Evolutionary conservation across 257 asterid genomes (phyloP), one percentile per base, ranked within the genome.

Genomic region (Ajuga chamaepitys): DNA sequence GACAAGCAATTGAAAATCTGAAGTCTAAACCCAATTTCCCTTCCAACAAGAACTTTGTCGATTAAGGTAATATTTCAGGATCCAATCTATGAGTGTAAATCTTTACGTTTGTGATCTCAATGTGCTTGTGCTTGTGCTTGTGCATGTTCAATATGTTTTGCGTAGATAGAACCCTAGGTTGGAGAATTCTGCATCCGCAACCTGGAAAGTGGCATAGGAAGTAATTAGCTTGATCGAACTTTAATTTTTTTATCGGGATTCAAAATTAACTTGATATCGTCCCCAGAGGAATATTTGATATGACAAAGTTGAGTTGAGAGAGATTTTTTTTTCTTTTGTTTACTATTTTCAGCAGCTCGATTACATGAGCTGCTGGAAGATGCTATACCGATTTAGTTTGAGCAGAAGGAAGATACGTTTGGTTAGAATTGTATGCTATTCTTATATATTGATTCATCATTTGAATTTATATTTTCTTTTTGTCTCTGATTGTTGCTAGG

Each of bases 11-110:
- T n/a, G n/a, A 51, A 51, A 42, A 48, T 41, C 12, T 42, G 42
- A 64, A 68, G 64, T 38, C 44, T 5, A 9, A 32, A 26, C 70
- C 74, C 76, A 42, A 59, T 52, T 66, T 64, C 65, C 44, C 28
- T 37, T 37, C 52, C 28, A 47, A 16, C 24, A 42, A 26, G 32
- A 26, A 25, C 28, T 58, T 62, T 52, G 13, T 42, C 45, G 70
- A 50, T 26, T 48, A 68, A 77, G 83, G 85, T 79, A 66, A 67
- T 21, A 1, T 35, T 66, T 42, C 24, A 41, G 37, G 56, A 32
- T 64, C 60, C 18, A 38, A 51, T 25, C 41, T 25, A 47, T 47
- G 4, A 1, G 12, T 67, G 11, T 16, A 26, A 18, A n/a, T 66
- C n/a, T 21, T 22, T 53, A 7, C 40, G 26, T 47, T 30, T 44